A percentile compares a stretch with the other conserved stretches of the same genome.
Conservation (phyloP, 768 basidiomycete genomes). For the Tylopilus rubrobrunneus region DNA sequence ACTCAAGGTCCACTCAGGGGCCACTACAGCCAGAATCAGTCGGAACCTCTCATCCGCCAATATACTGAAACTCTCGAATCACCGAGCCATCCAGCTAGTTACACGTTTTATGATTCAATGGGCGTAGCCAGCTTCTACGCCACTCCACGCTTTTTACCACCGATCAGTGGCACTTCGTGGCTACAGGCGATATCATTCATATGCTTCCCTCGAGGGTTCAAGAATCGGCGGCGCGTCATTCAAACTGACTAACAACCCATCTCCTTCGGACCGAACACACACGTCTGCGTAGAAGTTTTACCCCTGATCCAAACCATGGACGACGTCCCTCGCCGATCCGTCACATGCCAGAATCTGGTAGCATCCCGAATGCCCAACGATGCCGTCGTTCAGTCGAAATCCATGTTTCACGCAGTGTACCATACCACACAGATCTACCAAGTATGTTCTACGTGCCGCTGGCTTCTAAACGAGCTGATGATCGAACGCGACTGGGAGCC, state of each 20-base stretch:
- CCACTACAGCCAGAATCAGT: not conserved
- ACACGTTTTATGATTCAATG: not conserved
- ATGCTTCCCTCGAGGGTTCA: no score
- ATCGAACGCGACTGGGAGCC: not conserved
- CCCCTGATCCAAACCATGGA: not conserved
- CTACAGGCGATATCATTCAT: not conserved
- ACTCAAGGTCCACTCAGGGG: not conserved
- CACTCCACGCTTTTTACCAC: not conserved
- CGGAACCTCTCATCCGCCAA: not conserved
- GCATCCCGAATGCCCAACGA: not conserved
- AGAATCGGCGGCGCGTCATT: not conserved
- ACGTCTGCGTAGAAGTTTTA: not conserved
- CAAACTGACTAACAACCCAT: not conserved
- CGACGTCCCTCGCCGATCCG: not conserved
- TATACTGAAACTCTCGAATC: not conserved
- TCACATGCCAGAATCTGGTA: not conserved
- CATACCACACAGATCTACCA: not conserved
- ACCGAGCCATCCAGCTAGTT: not conserved
- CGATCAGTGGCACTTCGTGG: not conserved
- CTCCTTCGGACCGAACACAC: not conserved
- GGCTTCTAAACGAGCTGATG: not conserved
- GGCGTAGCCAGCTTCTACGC: not conserved
- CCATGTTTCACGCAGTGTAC: conserved; percentile 14
- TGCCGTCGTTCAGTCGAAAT: not conserved
- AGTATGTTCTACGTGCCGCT: conserved; percentile 17